phyloP scores from a whole-genome alignment of 331 rosid species.

The Malus hybrid region DNA sequence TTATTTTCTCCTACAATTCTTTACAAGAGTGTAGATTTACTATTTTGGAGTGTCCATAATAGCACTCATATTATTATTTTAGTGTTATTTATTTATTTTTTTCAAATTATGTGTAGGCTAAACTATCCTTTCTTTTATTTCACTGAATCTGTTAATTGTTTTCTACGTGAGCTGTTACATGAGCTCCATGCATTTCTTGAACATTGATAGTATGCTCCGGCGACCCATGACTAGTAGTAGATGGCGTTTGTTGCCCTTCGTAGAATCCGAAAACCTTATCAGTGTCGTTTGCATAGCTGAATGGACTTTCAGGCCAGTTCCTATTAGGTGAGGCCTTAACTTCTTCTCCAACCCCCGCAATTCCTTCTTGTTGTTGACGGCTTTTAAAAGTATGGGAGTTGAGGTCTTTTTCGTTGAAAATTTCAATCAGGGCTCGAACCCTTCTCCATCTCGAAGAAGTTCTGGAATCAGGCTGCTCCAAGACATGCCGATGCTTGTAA shows the following conservation, averaged over 20 bases:
- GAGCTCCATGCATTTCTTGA: neutral
- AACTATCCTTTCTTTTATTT: neutral
- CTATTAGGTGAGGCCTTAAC: neutral
- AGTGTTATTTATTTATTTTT: too few species aligned
- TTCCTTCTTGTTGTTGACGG: neutral
- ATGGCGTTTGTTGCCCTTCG: neutral
- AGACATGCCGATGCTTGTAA: constrained; percentile 20
- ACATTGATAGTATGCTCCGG: neutral
- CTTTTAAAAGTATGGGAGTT: constrained; percentile 5
- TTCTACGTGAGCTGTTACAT: neutral
- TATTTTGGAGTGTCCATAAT: too few species aligned
- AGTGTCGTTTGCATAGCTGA: neutral
- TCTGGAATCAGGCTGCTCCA: neutral
- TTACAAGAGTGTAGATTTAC: too few species aligned
- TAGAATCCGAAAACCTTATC: neutral
- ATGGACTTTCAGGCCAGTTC: neutral
- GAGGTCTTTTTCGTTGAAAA: constrained; percentile 15
- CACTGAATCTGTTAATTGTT: neutral
- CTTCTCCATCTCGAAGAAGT: constrained; percentile 23
- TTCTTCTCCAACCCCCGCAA: neutral
- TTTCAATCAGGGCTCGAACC: constrained; percentile 11
- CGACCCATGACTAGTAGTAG: neutral
- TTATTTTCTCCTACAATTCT: too few species aligned
- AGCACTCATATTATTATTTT: too few species aligned
- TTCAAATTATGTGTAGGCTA: too few species aligned